These are phyloP conservation scores for Malus hybrid DNA, from an alignment of 331 rosid species.

Conservation along the genomic window DNA sequence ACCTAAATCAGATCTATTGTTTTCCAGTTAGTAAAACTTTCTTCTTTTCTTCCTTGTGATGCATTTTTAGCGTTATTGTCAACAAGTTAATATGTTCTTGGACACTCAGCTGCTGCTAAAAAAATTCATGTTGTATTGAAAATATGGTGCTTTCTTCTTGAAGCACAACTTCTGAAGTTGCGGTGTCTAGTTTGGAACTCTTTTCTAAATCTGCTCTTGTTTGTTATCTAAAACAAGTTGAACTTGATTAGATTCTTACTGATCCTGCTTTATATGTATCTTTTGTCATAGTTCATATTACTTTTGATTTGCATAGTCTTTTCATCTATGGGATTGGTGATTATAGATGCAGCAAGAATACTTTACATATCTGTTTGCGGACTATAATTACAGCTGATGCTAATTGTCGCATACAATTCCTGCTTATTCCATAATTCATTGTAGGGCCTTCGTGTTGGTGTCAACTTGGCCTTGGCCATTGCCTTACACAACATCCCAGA, in stretches of 20 bases:
- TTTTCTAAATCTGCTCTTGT: background rate
- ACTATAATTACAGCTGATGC: slow-evolving; percentile 9
- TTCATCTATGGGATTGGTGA: background rate
- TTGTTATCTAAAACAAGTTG: background rate
- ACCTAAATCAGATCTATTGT: background rate
- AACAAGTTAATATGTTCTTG: background rate
- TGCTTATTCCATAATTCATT: slow-evolving; percentile 18
- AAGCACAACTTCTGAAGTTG: background rate
- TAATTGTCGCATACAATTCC: slow-evolving; percentile 6
- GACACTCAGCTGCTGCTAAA: background rate
- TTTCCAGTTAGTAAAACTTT: background rate
- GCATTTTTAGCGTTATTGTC: background rate
- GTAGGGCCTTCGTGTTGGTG: slow-evolving; percentile 92
- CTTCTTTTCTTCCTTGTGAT: background rate
- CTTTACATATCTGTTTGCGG: background rate
- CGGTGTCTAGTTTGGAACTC: background rate
- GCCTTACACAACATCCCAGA: slow-evolving; percentile 98
- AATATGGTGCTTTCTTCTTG: background rate
- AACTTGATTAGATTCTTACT: background rate
- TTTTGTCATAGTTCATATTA: background rate
- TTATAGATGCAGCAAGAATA: background rate
- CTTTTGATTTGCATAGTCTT: background rate
- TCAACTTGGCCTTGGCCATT: slow-evolving; percentile 94
- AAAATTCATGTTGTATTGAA: background rate
- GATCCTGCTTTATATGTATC: background rate